These are phyloP conservation scores for Talaromyces sp. DNA, from an alignment of 2,329 filamentous ascomycete species.

Conservation along the genomic window DNA sequence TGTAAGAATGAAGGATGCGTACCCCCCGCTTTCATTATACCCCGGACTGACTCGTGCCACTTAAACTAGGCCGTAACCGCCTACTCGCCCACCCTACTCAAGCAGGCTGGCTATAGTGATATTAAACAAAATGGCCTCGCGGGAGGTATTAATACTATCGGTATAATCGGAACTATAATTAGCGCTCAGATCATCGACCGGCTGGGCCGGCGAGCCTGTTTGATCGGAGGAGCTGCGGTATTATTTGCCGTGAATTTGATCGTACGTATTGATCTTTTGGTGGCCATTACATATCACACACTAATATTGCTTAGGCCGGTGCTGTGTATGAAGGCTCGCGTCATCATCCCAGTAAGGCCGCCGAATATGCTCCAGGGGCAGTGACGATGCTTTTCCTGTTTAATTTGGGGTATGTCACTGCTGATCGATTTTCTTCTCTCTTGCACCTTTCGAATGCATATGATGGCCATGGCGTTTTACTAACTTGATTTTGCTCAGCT, in stretches of 20 bases:
- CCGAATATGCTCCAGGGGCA: slow-evolving; percentile 48
- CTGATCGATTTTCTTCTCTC: neutral
- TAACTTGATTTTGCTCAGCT: slow-evolving; percentile 26
- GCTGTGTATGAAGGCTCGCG: slow-evolving; percentile 48
- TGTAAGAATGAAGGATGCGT: slow-evolving; percentile 32
- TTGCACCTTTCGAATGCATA: too few species aligned
- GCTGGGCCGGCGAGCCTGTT: slow-evolving; percentile 48
- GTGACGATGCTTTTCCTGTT: slow-evolving; percentile 53
- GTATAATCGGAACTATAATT: slow-evolving; percentile 56
- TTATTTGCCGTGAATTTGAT: slow-evolving; percentile 49
- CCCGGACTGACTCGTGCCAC: neutral
- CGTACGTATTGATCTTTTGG: slow-evolving; percentile 20
- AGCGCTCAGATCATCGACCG: slow-evolving; percentile 56
- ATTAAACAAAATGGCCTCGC: slow-evolving; percentile 50
- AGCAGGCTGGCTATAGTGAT: slow-evolving; percentile 41
- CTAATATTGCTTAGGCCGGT: slow-evolving; percentile 36
- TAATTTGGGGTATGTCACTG: slow-evolving; percentile 26
- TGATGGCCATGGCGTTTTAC: neutral
- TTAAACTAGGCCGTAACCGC: slow-evolving; percentile 36
- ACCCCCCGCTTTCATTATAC: neutral
- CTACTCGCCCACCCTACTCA: slow-evolving; percentile 34
- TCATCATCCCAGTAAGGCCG: slow-evolving; percentile 37
- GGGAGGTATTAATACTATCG: slow-evolving; percentile 56
- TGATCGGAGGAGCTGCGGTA: slow-evolving; percentile 44
- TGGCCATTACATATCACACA: neutral